These are phyloP conservation scores for Cylindricascospora bacillispora DNA, from an alignment of 1,139 yeast species.

Conservation along the genomic window DNA sequence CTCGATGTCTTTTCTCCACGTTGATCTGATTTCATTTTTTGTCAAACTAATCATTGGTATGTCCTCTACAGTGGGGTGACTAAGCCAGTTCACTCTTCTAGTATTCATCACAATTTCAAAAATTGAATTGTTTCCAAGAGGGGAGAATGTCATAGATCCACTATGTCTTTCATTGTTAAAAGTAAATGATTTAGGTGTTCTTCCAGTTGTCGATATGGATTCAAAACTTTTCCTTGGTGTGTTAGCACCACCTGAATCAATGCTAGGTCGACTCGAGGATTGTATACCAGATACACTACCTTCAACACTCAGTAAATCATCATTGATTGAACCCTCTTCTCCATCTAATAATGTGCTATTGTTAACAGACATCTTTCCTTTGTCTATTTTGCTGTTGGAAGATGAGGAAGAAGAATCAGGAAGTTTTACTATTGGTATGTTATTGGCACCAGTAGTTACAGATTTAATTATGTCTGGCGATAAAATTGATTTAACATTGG, in stretches of 20 bases:
- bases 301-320: constrained; percentile 24
- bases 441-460: too few species aligned
- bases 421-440: too few species aligned
- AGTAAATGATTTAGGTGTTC: constrained; percentile 9
- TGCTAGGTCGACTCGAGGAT: constrained; percentile 11
- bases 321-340: constrained; percentile 20
- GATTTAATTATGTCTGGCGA: too few species aligned
- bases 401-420: too few species aligned
- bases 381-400: too few species aligned
- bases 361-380: too few species aligned
- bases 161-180: constrained; percentile 15
- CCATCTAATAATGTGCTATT: too few species aligned
- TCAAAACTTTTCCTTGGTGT: constrained; percentile 26
- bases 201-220: constrained; percentile 15
- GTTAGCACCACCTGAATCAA: constrained; percentile 19
- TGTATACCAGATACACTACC: constrained; percentile 10
- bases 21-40: constrained; percentile 39
- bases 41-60: constrained; percentile 74
- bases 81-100: constrained; percentile 29
- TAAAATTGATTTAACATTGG: too few species aligned
- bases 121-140: constrained; percentile 69
- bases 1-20: constrained; percentile 37
- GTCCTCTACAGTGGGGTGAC: constrained; percentile 65
- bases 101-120: constrained; percentile 47
- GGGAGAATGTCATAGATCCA: constrained; percentile 33